A percentile compares a stretch with the other conserved stretches of the same genome.
Conservation (phyloP, 768 basidiomycete genomes). For the Boletus eberwhitei region DNA sequence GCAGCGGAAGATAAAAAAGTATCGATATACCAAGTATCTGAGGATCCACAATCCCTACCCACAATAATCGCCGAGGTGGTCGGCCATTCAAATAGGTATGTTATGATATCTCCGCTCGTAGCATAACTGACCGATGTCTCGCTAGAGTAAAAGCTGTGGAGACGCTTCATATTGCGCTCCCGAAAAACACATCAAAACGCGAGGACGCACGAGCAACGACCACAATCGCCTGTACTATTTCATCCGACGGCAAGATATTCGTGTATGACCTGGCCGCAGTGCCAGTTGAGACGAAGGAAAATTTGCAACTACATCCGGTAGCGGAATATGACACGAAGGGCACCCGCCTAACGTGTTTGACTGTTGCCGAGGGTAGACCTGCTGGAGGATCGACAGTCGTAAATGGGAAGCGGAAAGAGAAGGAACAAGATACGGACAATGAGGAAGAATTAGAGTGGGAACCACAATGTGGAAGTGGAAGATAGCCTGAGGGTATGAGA, state of each 20-base stretch:
- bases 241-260: slow-evolving; percentile 85
- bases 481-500: background rate
- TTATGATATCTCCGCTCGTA: background rate
- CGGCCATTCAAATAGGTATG: slow-evolving; percentile 84
- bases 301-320: slow-evolving; percentile 48
- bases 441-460: slow-evolving; percentile 34
- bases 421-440: slow-evolving; percentile 29
- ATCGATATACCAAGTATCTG: slow-evolving; percentile 65
- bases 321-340: slow-evolving; percentile 81
- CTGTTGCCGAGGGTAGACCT: slow-evolving; percentile 51
- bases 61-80: slow-evolving; percentile 64
- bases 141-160: slow-evolving; percentile 79
- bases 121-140: background rate
- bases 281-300: slow-evolving; percentile 28
- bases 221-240: slow-evolving; percentile 70
- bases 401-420: slow-evolving; percentile 38
- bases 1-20: slow-evolving; percentile 90
- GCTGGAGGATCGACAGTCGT: slow-evolving; percentile 10
- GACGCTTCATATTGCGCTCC: slow-evolving; percentile 59
- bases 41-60: slow-evolving; percentile 45
- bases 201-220: slow-evolving; percentile 38
- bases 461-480: slow-evolving; percentile 17
- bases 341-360: slow-evolving; percentile 75
- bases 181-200: slow-evolving; percentile 23
- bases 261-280: slow-evolving; percentile 66